These are phyloP conservation scores for Arthrinium puccinioides DNA, from an alignment of 2,329 filamentous ascomycete species.

Conservation along the genomic window DNA sequence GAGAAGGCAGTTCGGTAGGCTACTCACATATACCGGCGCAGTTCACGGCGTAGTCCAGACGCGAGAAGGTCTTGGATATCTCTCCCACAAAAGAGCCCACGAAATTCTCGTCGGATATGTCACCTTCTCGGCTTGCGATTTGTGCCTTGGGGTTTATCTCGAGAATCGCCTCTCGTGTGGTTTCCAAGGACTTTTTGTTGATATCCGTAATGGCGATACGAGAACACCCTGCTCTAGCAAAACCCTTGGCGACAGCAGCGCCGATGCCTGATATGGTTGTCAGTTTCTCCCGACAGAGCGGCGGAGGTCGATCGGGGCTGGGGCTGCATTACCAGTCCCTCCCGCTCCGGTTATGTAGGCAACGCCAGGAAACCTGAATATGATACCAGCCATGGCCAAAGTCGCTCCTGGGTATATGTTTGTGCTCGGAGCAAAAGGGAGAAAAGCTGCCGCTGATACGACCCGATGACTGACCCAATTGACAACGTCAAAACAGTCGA, in stretches of 20 bases:
- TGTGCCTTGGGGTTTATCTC: conserved; percentile 24
- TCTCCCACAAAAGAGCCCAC: conserved; percentile 28
- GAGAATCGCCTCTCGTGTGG: conserved; percentile 25
- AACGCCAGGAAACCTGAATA: conserved; percentile 32
- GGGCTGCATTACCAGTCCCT: conserved; percentile 30
- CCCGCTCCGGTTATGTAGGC: conserved; percentile 40
- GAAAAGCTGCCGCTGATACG: no score
- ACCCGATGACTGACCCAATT: no score
- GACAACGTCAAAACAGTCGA: no score
- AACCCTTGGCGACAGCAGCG: conserved; percentile 41
- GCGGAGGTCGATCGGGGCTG: no score
- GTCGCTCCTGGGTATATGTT: no score
- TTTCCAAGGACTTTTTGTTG: conserved; percentile 29
- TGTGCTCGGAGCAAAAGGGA: neutral
- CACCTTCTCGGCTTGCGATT: conserved; percentile 29
- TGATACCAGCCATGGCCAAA: conserved; percentile 9
- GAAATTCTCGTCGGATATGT: conserved; percentile 40
- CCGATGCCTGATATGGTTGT: conserved; percentile 39
- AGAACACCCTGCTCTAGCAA: conserved; percentile 41
- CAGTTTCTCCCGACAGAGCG: neutral
- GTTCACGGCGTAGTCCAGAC: conserved; percentile 49
- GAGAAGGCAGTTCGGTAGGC: no score
- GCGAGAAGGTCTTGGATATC: conserved; percentile 26
- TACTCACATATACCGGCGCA: conserved; percentile 50
- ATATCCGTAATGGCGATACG: conserved; percentile 49